Conservation (phyloP, 805 yeast species). For the Sugiyamaella boreocaroliniensis region DNA sequence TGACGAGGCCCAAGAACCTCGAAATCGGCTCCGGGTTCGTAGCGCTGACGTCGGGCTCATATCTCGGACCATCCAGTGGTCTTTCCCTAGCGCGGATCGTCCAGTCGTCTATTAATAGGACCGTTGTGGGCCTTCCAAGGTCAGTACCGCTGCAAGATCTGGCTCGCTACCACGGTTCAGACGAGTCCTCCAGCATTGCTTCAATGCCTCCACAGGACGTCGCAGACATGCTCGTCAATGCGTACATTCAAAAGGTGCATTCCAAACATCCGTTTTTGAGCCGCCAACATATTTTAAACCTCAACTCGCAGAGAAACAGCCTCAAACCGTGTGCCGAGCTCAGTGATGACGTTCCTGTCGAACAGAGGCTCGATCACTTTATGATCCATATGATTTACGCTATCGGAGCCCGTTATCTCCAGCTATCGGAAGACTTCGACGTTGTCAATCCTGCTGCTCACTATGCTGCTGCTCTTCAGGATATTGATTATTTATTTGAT, state of each 20-base stretch:
- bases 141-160: background rate
- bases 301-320: background rate
- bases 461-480: conserved; percentile 4
- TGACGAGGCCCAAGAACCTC: background rate
- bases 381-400: conserved; percentile 3
- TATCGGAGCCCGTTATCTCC: background rate
- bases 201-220: background rate
- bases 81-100: background rate
- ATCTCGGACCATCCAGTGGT: conserved; percentile 2
- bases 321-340: background rate
- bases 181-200: background rate
- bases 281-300: background rate
- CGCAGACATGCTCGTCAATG: conserved; percentile 1
- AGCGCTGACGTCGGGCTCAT: background rate
- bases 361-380: background rate
- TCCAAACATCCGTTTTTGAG: conserved; percentile 4
- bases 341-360: background rate
- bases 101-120: background rate
- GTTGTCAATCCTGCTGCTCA: conserved; percentile 1
- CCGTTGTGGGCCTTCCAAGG: background rate
- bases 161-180: background rate
- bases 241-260: conserved; percentile 1
- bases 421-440: background rate
- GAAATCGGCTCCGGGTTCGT: conserved; percentile 1
- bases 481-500: background rate